Evolutionary conservation across 805 yeast genomes (phyloP).

Genomic region (Candida ulmi): DNA sequence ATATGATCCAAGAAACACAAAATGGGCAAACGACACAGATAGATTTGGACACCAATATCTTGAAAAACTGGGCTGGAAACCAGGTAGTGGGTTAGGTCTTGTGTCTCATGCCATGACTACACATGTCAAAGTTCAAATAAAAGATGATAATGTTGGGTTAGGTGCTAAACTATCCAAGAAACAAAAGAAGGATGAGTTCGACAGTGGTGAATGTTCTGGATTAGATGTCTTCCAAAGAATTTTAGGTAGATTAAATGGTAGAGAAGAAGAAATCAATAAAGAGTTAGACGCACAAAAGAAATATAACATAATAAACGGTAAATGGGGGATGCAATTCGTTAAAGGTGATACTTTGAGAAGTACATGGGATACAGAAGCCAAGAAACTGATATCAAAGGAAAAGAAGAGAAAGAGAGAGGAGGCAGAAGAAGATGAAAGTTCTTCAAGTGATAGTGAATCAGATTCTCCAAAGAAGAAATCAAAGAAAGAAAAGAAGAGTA

Average conservation of each 20-base stretch:
- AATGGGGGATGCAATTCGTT: constrained; percentile 84
- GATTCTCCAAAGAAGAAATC: constrained; percentile 17
- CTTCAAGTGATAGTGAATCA: constrained; percentile 19
- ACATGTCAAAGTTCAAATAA: constrained; percentile 77
- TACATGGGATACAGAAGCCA: constrained; percentile 68
- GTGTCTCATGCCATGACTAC: constrained; percentile 62
- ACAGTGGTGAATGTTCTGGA: constrained; percentile 82
- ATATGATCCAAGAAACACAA: constrained; percentile 86
- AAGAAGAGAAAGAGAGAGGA: constrained; percentile 27
- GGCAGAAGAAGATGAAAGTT: constrained; percentile 19
- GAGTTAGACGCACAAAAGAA: constrained; percentile 66
- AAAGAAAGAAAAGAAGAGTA: constrained; percentile 21
- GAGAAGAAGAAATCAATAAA: constrained; percentile 56
- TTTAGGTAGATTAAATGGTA: constrained; percentile 85
- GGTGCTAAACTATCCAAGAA: constrained; percentile 74
- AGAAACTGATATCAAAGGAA: constrained; percentile 24
- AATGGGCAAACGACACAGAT: constrained; percentile 82
- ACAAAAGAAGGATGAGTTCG: constrained; percentile 60
- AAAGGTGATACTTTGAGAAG: constrained; percentile 79
- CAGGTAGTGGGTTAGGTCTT: constrained; percentile 84
- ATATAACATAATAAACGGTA: constrained; percentile 72
- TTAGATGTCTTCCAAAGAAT: constrained; percentile 90
- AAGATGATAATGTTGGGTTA: constrained; percentile 79
- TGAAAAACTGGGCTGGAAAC: constrained; percentile 83
- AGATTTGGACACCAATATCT: constrained; percentile 88